These are phyloP conservation scores for Coprinellus micaceus DNA, from an alignment of 768 basidiomycete genomes.

Conservation along the genomic window DNA sequence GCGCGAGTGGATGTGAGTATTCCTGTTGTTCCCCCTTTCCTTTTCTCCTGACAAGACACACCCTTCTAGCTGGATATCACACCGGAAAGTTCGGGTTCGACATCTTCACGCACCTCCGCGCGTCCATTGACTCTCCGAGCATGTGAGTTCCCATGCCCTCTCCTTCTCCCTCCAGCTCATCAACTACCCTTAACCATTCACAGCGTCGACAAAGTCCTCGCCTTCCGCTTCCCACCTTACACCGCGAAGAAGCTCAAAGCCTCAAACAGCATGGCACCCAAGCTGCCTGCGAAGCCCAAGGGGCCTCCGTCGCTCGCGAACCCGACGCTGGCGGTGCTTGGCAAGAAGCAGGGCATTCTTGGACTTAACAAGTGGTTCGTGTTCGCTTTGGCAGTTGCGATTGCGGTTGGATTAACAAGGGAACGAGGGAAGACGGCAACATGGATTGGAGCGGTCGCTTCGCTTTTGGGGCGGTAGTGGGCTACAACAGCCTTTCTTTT, in stretches of 20 bases:
- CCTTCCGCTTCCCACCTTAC: conserved; percentile 63
- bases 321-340: conserved; percentile 7
- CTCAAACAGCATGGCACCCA: conserved; percentile 22
- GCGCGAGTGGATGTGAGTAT: conserved; percentile 65
- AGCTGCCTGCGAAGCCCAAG: conserved; percentile 42
- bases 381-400: conserved; percentile 40
- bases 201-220: conserved; percentile 49
- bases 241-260: conserved; percentile 32
- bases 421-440: not conserved
- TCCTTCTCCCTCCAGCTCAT: not conserved
- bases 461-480: too few relatives aligned
- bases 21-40: not conserved
- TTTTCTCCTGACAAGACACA: not conserved
- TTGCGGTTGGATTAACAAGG: conserved; percentile 42
- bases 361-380: conserved; percentile 49
- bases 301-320: conserved; percentile 41
- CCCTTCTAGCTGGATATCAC: conserved; percentile 55
- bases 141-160: conserved; percentile 36
- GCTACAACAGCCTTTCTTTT: too few relatives aligned
- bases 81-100: conserved; percentile 76
- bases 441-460: not conserved
- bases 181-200: not conserved
- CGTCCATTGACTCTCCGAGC: conserved; percentile 56
- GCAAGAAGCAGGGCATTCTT: too few relatives aligned
- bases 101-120: conserved; percentile 70